phyloP scores from a whole-genome alignment of 2,329 filamentous ascomycete species.

The Microdochium bolleyi region DNA sequence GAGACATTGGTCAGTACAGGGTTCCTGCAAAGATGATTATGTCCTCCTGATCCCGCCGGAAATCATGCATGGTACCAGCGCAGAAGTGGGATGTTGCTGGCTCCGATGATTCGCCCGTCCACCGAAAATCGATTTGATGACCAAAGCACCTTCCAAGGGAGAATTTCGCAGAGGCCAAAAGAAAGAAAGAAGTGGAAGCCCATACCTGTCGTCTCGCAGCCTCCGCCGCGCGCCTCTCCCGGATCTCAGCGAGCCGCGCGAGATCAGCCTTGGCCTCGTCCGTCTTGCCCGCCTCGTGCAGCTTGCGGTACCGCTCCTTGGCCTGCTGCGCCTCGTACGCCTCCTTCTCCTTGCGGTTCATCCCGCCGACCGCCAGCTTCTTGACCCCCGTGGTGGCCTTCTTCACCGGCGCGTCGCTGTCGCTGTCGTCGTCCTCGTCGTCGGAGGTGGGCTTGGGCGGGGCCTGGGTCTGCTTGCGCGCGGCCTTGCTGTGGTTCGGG shows the following conservation, averaged over 20 bases:
- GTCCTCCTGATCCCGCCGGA: no score
- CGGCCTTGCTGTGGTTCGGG: constrained; percentile 81
- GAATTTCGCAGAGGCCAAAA: background rate
- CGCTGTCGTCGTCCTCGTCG: constrained; percentile 43
- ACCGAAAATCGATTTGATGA: no score
- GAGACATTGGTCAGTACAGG: constrained; percentile 12
- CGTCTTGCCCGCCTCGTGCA: constrained; percentile 93
- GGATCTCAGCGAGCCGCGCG: constrained; percentile 72
- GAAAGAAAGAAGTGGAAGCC: background rate
- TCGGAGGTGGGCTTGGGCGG: constrained; percentile 16
- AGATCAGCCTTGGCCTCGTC: constrained; percentile 89
- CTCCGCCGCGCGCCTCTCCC: constrained; percentile 79
- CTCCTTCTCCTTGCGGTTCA: constrained; percentile 53
- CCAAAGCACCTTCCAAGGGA: no score
- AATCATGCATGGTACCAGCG: no score
- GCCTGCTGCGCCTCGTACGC: constrained; percentile 80
- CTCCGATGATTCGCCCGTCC: no score
- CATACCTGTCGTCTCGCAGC: constrained; percentile 68
- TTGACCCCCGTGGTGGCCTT: constrained; percentile 33
- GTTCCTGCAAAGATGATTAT: no score
- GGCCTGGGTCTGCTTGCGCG: constrained; percentile 48
- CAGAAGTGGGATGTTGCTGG: no score
- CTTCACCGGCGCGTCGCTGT: constrained; percentile 45
- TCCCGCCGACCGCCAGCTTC: constrained; percentile 9
- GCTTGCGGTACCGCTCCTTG: constrained; percentile 82